Conservation (phyloP, 2,329 filamentous ascomycete species). For the Colletotrichum navitas region DNA sequence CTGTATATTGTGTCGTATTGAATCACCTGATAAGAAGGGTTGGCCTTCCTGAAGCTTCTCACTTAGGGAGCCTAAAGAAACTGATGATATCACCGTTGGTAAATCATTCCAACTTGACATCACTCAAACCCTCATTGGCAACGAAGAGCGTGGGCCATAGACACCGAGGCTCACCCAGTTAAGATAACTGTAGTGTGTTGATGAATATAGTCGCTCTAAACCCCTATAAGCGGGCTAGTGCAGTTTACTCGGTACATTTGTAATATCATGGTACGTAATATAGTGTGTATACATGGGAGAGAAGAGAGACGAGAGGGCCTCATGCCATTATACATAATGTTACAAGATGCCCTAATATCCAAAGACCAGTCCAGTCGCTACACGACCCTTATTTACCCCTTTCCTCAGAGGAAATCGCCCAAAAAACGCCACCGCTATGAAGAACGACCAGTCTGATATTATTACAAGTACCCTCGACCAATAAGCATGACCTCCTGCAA, state of each 20-base stretch:
- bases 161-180: not conserved
- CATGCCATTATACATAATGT: slow-evolving; percentile 36
- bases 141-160: not conserved
- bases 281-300: slow-evolving; percentile 3
- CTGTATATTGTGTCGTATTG: not conserved
- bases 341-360: slow-evolving; percentile 18
- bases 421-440: slow-evolving; percentile 61
- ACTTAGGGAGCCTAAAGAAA: not conserved
- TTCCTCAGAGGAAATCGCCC: slow-evolving; percentile 1
- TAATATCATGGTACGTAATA: not conserved
- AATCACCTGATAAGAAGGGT: not conserved
- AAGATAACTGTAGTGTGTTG: not conserved
- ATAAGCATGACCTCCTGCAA: slow-evolving; percentile 17
- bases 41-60: not conserved
- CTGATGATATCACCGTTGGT: not conserved
- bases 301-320: slow-evolving; percentile 41
- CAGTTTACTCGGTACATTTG: too few species aligned
- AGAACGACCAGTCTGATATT: slow-evolving; percentile 54
- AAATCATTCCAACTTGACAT: not conserved
- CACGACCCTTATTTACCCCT: not conserved
- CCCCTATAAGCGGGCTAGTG: too few species aligned
- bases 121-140: not conserved
- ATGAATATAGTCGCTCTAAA: too few species aligned
- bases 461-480: slow-evolving; percentile 45
- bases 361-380: slow-evolving; percentile 21